Percentiles rank a stretch among this genome's conserved stretches.
Evolutionary conservation across 345 rosid genomes (phyloP).

Genomic region (Hibiscus mutabilis): DNA sequence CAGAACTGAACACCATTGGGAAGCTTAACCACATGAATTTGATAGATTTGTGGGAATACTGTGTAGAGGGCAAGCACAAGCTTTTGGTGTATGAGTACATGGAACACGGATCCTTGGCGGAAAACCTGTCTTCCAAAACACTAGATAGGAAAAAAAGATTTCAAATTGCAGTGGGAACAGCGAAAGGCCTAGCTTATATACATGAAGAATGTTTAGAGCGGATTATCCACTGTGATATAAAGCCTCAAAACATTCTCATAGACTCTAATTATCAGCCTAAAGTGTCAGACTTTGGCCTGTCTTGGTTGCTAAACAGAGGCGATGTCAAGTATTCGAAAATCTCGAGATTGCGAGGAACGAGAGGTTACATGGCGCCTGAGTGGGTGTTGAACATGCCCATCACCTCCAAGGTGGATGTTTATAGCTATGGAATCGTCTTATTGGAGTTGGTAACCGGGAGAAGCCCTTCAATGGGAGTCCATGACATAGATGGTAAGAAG

Average conservation of each 20-base stretch:
- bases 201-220: constrained; percentile 10
- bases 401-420: constrained; percentile 14
- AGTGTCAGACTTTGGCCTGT: constrained; percentile 22
- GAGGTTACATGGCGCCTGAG: constrained; percentile 23
- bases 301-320: not conserved
- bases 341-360: too few relatives aligned
- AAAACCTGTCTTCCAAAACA: not conserved
- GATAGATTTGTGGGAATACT: constrained; percentile 28
- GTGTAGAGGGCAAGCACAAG: constrained; percentile 21
- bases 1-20: constrained; percentile 32
- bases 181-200: constrained; percentile 15
- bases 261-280: constrained; percentile 17
- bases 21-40: constrained; percentile 31
- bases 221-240: constrained; percentile 28
- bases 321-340: too few relatives aligned
- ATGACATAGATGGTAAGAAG: too few relatives aligned
- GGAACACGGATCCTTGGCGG: constrained; percentile 15
- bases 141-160: constrained; percentile 18
- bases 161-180: constrained; percentile 19
- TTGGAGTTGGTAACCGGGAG: constrained; percentile 14
- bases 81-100: constrained; percentile 23
- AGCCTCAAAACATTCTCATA: constrained; percentile 25
- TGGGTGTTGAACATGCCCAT: constrained; percentile 20
- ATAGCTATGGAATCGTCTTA: constrained; percentile 31
- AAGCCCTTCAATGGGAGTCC: too few relatives aligned